A percentile compares a stretch with the other conserved stretches of the same genome.
phyloP scores from a whole-genome alignment of 306 rosid species.

The Urtica urens region DNA sequence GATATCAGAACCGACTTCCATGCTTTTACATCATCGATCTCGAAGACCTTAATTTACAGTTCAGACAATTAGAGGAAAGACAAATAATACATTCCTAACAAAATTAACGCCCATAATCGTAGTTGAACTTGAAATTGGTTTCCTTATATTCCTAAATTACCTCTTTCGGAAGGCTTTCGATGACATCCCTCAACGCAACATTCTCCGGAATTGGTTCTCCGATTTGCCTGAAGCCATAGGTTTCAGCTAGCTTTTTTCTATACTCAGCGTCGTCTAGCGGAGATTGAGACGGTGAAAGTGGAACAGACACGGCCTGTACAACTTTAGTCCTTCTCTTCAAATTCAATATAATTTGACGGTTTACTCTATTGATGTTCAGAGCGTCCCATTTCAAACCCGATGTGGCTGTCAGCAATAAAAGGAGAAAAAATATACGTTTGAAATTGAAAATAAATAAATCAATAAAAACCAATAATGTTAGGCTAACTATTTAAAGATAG shows the following conservation, averaged over 20 bases:
- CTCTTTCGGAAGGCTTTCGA: slow-evolving; percentile 77
- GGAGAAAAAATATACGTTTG: too few relatives aligned
- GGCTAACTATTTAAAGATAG: too few relatives aligned
- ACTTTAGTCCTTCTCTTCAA: slow-evolving; percentile 28
- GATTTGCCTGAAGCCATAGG: slow-evolving; percentile 67
- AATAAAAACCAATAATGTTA: too few relatives aligned
- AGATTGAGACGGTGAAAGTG: slow-evolving; percentile 35
- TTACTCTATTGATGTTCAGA: slow-evolving; percentile 30
- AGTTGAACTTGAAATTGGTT: too few relatives aligned
- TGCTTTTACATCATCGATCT: slow-evolving; percentile 66
- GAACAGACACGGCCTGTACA: slow-evolving; percentile 62
- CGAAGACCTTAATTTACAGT: slow-evolving; percentile 67
- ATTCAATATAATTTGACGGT: slow-evolving; percentile 19
- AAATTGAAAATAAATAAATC: too few relatives aligned
- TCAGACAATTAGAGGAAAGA: slow-evolving; percentile 4
- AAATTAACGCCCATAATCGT: too few relatives aligned
- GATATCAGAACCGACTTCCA: slow-evolving; percentile 83
- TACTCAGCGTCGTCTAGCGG: slow-evolving; percentile 42
- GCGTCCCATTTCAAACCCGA: slow-evolving; percentile 26
- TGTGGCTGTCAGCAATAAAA: too few relatives aligned
- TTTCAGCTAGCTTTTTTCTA: slow-evolving; percentile 58
- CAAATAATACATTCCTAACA: too few relatives aligned
- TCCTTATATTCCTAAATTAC: slow-evolving; percentile 22
- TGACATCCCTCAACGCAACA: slow-evolving; percentile 58
- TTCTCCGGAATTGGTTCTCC: slow-evolving; percentile 72